A percentile compares a stretch with the other conserved stretches of the same genome.
phyloP scores from a whole-genome alignment of 441 rosid genomes.

The Aleurites moluccanus region DNA sequence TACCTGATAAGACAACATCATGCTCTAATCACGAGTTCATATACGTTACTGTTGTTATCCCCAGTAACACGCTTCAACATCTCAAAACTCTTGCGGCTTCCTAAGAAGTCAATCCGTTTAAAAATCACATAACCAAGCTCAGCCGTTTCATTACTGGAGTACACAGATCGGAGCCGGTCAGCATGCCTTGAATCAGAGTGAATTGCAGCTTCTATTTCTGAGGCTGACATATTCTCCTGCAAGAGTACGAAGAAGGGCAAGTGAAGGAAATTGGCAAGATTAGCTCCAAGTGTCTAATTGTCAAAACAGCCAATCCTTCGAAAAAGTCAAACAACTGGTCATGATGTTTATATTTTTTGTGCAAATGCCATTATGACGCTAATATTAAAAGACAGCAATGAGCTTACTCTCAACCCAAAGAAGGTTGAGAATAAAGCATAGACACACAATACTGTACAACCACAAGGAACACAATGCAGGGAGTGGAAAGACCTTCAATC shows the following conservation, averaged over 20 bases:
- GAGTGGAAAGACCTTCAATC: not conserved
- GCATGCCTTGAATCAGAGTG: conserved; percentile 94
- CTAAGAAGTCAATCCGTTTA: conserved; percentile 69
- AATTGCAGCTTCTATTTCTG: conserved; percentile 74
- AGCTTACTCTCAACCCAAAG: not conserved
- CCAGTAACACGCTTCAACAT: conserved; percentile 81
- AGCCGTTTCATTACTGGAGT: conserved; percentile 52
- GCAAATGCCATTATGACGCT: not conserved
- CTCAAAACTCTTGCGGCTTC: conserved; percentile 77
- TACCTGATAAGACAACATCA: conserved; percentile 25
- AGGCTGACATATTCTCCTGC: conserved; percentile 70
- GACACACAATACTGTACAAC: not conserved
- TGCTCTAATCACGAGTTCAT: conserved; percentile 85
- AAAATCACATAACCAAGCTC: conserved; percentile 49
- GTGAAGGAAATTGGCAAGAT: not conserved
- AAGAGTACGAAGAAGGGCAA: not conserved
- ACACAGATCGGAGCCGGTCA: conserved; percentile 65
- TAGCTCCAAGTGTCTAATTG: not conserved
- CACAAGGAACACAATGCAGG: not conserved
- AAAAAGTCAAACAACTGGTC: not conserved
- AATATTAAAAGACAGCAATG: not conserved
- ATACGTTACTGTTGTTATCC: conserved; percentile 75
- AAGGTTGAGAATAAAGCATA: not conserved
- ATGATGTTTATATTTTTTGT: not conserved
- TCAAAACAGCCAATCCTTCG: not conserved